Percentiles rank a stretch among this genome's conserved stretches.
phyloP scores from a whole-genome alignment of 306 rosid genomes.

The Rosa chinensis region DNA sequence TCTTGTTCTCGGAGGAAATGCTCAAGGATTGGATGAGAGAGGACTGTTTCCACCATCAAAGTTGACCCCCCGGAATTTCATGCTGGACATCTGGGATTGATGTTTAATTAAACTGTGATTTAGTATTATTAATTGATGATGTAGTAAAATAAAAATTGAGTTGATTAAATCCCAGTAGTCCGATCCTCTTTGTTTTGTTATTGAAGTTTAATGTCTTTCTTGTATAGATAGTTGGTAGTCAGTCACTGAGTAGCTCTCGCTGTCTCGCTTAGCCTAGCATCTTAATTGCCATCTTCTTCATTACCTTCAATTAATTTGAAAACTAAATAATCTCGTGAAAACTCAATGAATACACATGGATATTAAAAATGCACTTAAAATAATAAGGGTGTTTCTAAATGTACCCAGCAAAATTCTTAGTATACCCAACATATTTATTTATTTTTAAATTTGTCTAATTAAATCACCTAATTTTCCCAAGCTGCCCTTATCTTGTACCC shows the following conservation, averaged over 20 bases:
- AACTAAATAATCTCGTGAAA: too few relatives aligned
- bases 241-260: not conserved
- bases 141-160: not conserved
- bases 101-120: not conserved
- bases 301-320: too few relatives aligned
- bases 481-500: too few relatives aligned
- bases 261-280: too few relatives aligned
- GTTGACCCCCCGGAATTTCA: constrained; percentile 2
- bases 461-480: too few relatives aligned
- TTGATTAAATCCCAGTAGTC: not conserved
- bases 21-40: constrained; percentile 6
- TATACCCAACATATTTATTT: too few relatives aligned
- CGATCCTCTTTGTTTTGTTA: not conserved
- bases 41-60: constrained; percentile 7
- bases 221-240: not conserved
- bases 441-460: too few relatives aligned
- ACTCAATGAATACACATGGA: too few relatives aligned
- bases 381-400: too few relatives aligned
- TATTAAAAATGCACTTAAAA: too few relatives aligned
- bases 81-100: not conserved
- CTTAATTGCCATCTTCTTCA: too few relatives aligned
- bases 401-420: too few relatives aligned
- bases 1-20: constrained; percentile 17
- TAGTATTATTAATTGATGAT: not conserved
- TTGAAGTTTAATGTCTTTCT: not conserved